Conservation (phyloP, 805 yeast genomes). For the Wickerhamiella sergipiensis region DNA sequence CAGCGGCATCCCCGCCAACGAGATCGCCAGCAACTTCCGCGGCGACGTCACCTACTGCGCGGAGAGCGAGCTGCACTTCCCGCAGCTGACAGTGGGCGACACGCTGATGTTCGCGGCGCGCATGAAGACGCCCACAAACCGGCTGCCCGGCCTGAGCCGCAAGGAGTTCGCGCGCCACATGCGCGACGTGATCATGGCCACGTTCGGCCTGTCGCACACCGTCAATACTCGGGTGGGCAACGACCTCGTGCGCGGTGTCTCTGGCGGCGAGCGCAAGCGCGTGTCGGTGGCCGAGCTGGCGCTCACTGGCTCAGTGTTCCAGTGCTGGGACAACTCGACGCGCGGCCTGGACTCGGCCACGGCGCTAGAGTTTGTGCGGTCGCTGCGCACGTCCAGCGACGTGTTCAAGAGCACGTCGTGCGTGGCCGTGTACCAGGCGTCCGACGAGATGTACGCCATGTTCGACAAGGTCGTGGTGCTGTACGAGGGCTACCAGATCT, state of each 20-base stretch:
- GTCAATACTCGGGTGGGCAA: slow-evolving; percentile 49
- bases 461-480: slow-evolving; percentile 52
- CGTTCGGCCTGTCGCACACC: slow-evolving; percentile 49
- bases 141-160: slow-evolving; percentile 36
- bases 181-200: slow-evolving; percentile 38
- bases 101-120: slow-evolving; percentile 59
- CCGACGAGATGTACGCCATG: slow-evolving; percentile 48
- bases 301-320: slow-evolving; percentile 47
- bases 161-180: slow-evolving; percentile 33
- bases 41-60: slow-evolving; percentile 33
- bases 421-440: slow-evolving; percentile 59
- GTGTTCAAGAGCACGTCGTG: slow-evolving; percentile 41
- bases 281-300: slow-evolving; percentile 72
- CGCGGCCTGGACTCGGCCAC: slow-evolving; percentile 79
- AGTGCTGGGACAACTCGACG: slow-evolving; percentile 73
- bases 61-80: slow-evolving; percentile 56
- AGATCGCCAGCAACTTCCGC: slow-evolving; percentile 44
- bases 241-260: slow-evolving; percentile 55
- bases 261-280: slow-evolving; percentile 80
- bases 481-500: slow-evolving; percentile 49
- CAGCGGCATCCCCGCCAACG: slow-evolving; percentile 46
- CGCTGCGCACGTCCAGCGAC: slow-evolving; percentile 49
- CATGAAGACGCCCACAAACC: slow-evolving; percentile 47
- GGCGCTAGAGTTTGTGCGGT: slow-evolving; percentile 59
- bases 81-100: slow-evolving; percentile 61